phyloP scores from a whole-genome alignment of 176 grass and related monocot species.

The Alopecurus myosuroides region DNA sequence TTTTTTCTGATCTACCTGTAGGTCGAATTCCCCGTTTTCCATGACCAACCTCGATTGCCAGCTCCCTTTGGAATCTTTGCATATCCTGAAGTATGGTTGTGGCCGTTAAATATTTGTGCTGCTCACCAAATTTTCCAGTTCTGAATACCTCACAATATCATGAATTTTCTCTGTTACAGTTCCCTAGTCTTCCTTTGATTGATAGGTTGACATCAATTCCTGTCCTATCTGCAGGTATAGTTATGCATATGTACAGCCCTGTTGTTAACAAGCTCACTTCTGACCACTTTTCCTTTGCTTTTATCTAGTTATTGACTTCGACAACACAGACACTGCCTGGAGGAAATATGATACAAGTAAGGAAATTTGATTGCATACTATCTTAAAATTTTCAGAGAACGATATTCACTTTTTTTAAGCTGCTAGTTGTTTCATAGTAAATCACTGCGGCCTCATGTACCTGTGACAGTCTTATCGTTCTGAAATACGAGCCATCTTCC shows the following conservation, averaged over 20 bases:
- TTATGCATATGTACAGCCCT: conserved; percentile 12
- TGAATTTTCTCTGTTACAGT: conserved; percentile 45
- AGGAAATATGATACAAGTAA: conserved; percentile 88
- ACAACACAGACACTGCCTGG: conserved; percentile 86
- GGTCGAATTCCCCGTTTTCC: conserved; percentile 77
- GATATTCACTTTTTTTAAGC: not conserved
- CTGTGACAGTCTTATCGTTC: not conserved
- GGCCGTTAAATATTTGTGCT: not conserved
- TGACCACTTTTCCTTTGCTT: conserved; percentile 32
- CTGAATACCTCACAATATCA: conserved; percentile 21
- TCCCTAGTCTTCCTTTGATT: conserved; percentile 65
- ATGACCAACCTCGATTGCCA: conserved; percentile 63
- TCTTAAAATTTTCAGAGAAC: not conserved
- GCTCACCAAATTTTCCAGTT: conserved; percentile 1
- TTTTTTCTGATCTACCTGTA: conserved; percentile 37
- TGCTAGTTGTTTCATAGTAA: not conserved
- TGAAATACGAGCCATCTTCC: conserved; percentile 32
- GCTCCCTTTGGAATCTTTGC: conserved; percentile 67
- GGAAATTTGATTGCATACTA: conserved; percentile 23
- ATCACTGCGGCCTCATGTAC: not conserved
- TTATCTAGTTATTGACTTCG: conserved; percentile 80
- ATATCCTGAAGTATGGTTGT: conserved; percentile 67
- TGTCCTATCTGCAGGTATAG: conserved; percentile 70
- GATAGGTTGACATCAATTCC: conserved; percentile 85
- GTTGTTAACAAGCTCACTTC: conserved; percentile 14